A percentile compares a stretch with the other conserved stretches of the same genome.
Evolutionary conservation across 768 basidiomycete species (phyloP).

Genomic region (Tulasnella sp.): DNA sequence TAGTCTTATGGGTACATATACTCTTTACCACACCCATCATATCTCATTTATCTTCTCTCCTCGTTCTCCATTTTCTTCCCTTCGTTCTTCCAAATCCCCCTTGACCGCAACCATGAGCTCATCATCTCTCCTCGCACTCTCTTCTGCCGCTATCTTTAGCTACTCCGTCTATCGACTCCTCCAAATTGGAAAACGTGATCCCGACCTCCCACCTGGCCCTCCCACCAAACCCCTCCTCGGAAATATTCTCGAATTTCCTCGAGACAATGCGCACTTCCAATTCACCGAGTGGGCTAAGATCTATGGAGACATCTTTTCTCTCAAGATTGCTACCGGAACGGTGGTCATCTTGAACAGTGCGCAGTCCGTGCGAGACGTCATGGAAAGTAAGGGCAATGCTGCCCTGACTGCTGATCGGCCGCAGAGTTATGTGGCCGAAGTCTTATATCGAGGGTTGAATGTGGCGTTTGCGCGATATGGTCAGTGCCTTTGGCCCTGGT

Average conservation of each 20-base stretch:
- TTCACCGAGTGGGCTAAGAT: slow-evolving; percentile 25
- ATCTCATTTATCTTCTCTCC: too few relatives aligned
- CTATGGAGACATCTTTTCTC: slow-evolving; percentile 24
- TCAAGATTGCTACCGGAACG: slow-evolving; percentile 23
- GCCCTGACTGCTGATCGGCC: slow-evolving; percentile 11
- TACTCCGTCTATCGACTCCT: not conserved
- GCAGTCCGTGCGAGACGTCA: slow-evolving; percentile 23
- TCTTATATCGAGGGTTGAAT: slow-evolving; percentile 20
- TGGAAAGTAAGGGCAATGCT: slow-evolving; percentile 23
- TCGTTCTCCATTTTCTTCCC: too few relatives aligned
- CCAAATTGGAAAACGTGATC: slow-evolving; percentile 13
- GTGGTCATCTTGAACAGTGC: slow-evolving; percentile 23
- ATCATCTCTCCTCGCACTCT: too few relatives aligned
- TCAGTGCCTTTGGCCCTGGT: slow-evolving; percentile 17
- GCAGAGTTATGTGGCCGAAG: slow-evolving; percentile 20
- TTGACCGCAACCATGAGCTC: too few relatives aligned
- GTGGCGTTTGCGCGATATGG: slow-evolving; percentile 25
- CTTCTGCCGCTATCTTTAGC: too few relatives aligned
- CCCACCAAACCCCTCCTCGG: slow-evolving; percentile 23
- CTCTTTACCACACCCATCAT: too few relatives aligned
- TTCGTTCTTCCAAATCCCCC: too few relatives aligned
- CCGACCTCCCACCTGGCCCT: slow-evolving; percentile 25
- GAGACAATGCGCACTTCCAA: slow-evolving; percentile 20
- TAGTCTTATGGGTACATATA: too few relatives aligned
- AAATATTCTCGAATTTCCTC: slow-evolving; percentile 22